Evolutionary conservation across 352 stramenopile species (phyloP), one percentile per base, ranked within the genome.

Genomic region (Globisporangium sylvaticum): DNA sequence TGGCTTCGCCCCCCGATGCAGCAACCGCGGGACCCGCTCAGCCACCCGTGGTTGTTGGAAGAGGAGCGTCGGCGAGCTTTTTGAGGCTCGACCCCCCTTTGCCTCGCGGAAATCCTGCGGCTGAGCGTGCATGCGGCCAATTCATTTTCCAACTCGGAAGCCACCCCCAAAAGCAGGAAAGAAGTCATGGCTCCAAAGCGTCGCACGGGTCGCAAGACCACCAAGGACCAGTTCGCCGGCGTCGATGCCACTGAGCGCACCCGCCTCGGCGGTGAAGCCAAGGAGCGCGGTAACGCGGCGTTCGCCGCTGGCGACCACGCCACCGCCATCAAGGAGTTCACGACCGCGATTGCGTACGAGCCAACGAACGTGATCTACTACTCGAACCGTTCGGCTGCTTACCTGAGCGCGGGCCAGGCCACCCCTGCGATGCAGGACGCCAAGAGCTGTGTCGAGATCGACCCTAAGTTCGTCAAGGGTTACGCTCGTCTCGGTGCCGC

Each of bases 251-350:
- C 90, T 27, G 83, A 95, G 75, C 87, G 87, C 67, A 68, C 75
- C 69, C 87, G 83, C 69, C 79, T 90, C 64, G 87, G 85, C 54
- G 84, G 79, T 27, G 86, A 95, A 77, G 87, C 87, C 71, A 95
- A 95, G 78, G 88, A 92, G 77, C 84, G 84, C 58, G 87, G 87
- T 65, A 95, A 95, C 79, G 70, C 86, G 20, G 87, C 87, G 25
- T 95, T 94, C 62, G 81, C 84, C 20, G 69, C 76, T 25, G 86
- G 83, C 56, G 87, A 95, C 78, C 82, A 91, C 76, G 77, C 79
- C n/a, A 82, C 78, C 34, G 87, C 87, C 65, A 92, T 95, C 81
- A 93, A 93, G 79, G 85, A 94, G 73, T 95, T 95, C 80, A 93
- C 87, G 29, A 81, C 78, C 25, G 88, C 88, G 64, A 94, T 96